phyloP scores from a whole-genome alignment of 139 green algal genomes.

The Chlorella sp. region DNA sequence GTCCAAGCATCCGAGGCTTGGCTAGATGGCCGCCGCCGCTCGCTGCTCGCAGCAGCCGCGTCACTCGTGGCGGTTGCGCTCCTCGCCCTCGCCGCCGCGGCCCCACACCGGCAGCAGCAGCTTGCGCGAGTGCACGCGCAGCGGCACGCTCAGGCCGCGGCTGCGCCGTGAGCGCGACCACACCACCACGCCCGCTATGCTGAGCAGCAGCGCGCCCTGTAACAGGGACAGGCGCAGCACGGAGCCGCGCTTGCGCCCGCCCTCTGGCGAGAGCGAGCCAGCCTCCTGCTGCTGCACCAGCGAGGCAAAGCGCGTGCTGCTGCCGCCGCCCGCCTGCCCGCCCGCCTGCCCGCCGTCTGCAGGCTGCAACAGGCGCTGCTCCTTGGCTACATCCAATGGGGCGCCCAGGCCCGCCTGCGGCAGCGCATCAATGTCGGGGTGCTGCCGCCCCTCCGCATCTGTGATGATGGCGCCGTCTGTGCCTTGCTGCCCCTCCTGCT shows the following conservation, averaged over 20 bases:
- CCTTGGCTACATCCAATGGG: background rate
- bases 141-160: background rate
- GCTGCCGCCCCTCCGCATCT: background rate
- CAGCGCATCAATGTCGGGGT: slow-evolving; percentile 8
- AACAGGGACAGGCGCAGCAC: background rate
- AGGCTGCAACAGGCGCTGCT: background rate
- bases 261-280: background rate
- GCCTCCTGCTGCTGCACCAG: background rate
- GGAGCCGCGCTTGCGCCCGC: background rate
- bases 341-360: background rate
- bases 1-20: too few relatives aligned
- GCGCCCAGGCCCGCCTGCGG: background rate
- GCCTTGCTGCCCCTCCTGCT: background rate
- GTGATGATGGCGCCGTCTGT: background rate
- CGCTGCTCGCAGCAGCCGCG: too few relatives aligned
- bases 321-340: background rate
- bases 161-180: slow-evolving; percentile 21
- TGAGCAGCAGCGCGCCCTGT: background rate
- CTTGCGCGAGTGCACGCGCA: background rate
- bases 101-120: slow-evolving; percentile 14
- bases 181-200: background rate
- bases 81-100: background rate
- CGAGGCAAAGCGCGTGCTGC: background rate
- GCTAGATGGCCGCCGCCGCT: too few relatives aligned
- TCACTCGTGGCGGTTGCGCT: slow-evolving; percentile 18